Conservation (phyloP, 225 moss, liverwort and hornwort genomes). For the Neckera pumila region DNA sequence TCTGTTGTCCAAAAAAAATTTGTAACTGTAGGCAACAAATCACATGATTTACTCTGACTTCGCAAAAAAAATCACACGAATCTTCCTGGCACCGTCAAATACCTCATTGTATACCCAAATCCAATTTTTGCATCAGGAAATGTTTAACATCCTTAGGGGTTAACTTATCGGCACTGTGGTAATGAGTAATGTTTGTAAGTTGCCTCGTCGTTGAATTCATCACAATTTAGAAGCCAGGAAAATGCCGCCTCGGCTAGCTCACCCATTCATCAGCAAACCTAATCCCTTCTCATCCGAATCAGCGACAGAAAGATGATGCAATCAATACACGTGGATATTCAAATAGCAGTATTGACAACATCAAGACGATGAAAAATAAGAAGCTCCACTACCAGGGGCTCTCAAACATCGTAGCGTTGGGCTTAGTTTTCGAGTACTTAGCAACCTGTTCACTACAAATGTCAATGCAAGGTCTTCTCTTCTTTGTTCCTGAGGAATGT, state of each 20-base stretch:
- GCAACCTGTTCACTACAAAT: neutral
- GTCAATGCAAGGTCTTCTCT: neutral
- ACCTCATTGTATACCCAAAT: too few species aligned
- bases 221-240: neutral
- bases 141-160: too few species aligned
- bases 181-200: neutral
- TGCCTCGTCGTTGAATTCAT: neutral
- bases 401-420: neutral
- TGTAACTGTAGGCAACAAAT: too few species aligned
- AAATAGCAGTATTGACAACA: neutral
- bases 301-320: neutral
- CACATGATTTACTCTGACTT: too few species aligned
- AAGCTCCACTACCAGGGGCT: neutral
- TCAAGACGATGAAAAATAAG: neutral
- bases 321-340: neutral
- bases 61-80: too few species aligned
- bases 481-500: neutral
- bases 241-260: neutral
- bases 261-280: neutral
- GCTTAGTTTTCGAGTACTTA: neutral
- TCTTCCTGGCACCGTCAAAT: too few species aligned
- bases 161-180: neutral
- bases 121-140: too few species aligned
- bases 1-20: too few species aligned
- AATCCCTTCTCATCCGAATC: neutral